These are phyloP conservation scores for Trematosphaeria pertusa DNA, from an alignment of 2,329 filamentous ascomycete species.

Conservation along the genomic window DNA sequence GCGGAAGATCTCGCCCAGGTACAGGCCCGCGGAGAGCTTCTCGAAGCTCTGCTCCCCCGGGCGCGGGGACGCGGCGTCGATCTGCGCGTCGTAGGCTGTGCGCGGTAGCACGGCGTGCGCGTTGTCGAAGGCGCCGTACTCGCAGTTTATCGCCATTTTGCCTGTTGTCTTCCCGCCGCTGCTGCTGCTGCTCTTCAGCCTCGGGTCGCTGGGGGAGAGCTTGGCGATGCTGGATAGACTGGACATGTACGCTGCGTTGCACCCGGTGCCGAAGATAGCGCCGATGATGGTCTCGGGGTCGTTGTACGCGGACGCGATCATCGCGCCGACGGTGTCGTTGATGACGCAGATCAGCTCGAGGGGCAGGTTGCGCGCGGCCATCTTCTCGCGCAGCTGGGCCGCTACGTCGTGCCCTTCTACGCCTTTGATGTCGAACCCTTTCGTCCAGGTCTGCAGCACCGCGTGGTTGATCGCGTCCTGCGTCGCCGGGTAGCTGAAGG, in stretches of 20 bases:
- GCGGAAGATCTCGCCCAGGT: constrained; percentile 55
- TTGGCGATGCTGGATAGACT: constrained; percentile 82
- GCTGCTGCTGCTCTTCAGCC: constrained; percentile 3
- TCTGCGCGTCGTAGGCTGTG: constrained; percentile 67
- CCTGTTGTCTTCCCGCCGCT: background rate
- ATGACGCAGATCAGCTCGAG: constrained; percentile 86
- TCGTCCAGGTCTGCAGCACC: constrained; percentile 93
- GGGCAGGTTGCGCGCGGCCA: constrained; percentile 76
- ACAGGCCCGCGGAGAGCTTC: constrained; percentile 55
- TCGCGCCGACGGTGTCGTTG: constrained; percentile 91
- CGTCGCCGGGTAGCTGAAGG: constrained; percentile 93
- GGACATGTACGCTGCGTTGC: constrained; percentile 95
- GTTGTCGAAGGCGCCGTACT: constrained; percentile 97
- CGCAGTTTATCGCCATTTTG: constrained; percentile 91
- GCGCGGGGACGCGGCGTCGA: constrained; percentile 53
- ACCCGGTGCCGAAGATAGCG: constrained; percentile 92
- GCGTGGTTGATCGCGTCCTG: constrained; percentile 95
- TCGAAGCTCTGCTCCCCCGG: constrained; percentile 56
- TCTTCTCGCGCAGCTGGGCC: constrained; percentile 81
- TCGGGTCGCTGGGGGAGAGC: constrained; percentile 51
- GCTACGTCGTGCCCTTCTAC: constrained; percentile 92
- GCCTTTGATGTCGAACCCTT: constrained; percentile 92
- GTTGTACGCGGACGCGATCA: constrained; percentile 90
- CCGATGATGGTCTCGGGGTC: constrained; percentile 85
- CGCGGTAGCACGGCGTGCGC: constrained; percentile 86